Base-by-base conservation (phyloP, 305 asterid species). In the Fraxinus platypoda region DNA sequence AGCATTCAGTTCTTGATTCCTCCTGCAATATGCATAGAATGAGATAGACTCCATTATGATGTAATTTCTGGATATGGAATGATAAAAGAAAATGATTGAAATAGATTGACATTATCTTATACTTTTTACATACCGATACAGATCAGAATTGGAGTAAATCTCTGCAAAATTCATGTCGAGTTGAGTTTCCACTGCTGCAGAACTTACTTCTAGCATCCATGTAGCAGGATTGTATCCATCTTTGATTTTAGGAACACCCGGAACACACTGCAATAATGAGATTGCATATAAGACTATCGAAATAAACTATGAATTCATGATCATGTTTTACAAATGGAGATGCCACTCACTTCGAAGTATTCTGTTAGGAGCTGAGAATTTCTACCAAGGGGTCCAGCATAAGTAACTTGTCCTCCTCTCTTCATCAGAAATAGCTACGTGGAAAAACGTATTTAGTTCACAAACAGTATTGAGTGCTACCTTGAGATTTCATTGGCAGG, bases 361-460 rank as follows among this genome's bases (percentile, higher is more conserved):
- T 90, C 90, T 19, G 77, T 72, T 78, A 88, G 78, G 33, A 76
- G 81, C 43, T 84, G 87, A 62, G 93, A 90, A 49, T 80, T 83
- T 46, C 84, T 81, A 49, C 92, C 93, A 35, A 88, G 91, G 54
- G 91, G 85, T 46, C 93, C 93, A 12, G 88, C 90, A 66, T 90
- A 90, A 70, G 87, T 88, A 19, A 87, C 89, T 79, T 90, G 88
- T 57, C 92, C 92, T 84, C 93, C 92, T 87, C 93, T 86, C 83
- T 88, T 90, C 93, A 90, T 88, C 86, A 88, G 78, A 75, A 84
- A 84, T 66, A 88, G 75, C 89, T 86, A 54, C 75, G 75, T 7
- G 21, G 23, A 54, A 75, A 46, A 28, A 37, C 17, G 6, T 25
- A 25, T 28, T 68, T 35, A 37, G 68, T 6, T 1, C 12, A 23